phyloP scores from a whole-genome alignment of 169 alveolate genomes.

The Cyclospora cayetanensis region DNA sequence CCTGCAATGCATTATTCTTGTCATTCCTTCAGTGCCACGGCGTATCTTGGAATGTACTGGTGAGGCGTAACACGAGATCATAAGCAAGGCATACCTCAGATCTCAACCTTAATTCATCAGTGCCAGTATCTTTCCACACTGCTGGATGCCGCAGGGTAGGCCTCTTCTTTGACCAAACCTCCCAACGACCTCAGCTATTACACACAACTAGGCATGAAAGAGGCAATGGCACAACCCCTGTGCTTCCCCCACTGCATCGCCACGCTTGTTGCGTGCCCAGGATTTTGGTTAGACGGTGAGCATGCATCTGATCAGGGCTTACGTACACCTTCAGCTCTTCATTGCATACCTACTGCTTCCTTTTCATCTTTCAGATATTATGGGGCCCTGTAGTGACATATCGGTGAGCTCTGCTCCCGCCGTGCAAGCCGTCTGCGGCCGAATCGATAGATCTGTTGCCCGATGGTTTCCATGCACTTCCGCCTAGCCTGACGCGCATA shows the following conservation, averaged over 20 bases:
- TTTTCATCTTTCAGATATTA: conserved; percentile 13
- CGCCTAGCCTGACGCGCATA: no score
- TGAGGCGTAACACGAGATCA: not conserved
- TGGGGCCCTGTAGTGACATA: conserved; percentile 79
- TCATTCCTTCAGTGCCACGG: conserved; percentile 80
- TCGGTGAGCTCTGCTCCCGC: conserved; percentile 68
- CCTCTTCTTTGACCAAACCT: not conserved
- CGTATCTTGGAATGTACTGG: conserved; percentile 87
- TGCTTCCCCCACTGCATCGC: conserved; percentile 88
- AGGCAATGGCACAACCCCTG: conserved; percentile 63
- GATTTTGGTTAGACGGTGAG: conserved; percentile 87
- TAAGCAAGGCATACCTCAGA: not conserved
- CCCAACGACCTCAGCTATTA: not conserved
- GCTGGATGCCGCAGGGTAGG: conserved; percentile 85
- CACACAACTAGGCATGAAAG: conserved; percentile 39
- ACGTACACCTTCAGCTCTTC: conserved; percentile 22
- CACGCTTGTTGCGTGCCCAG: conserved; percentile 88
- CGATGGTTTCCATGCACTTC: no score
- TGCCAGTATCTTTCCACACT: conserved; percentile 86
- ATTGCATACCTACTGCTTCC: not conserved
- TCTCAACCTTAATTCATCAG: conserved; percentile 24
- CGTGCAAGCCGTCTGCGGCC: no score
- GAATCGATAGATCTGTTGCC: no score
- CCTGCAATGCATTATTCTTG: not conserved
- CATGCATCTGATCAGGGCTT: not conserved